A percentile compares a stretch with the other conserved stretches of the same genome.
These are phyloP conservation scores for Salix suchowensis DNA, from an alignment of 345 rosid species.

Conservation along the genomic window DNA sequence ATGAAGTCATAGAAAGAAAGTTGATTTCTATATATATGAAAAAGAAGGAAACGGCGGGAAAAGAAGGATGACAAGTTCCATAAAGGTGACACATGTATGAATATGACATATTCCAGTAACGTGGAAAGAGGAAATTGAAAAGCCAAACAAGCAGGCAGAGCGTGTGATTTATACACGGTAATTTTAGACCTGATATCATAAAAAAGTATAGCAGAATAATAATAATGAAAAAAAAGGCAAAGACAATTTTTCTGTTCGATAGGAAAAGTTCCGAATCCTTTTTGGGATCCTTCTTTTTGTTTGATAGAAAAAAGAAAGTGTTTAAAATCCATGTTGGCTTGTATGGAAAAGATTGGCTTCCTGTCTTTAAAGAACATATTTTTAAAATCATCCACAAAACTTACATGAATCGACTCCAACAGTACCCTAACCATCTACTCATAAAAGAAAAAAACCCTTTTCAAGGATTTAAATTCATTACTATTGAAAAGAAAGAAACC, in stretches of 20 bases:
- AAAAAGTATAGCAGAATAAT: neutral
- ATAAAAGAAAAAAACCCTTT: too few relatives aligned
- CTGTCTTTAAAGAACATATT: too few relatives aligned
- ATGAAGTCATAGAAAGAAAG: neutral
- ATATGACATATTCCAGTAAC: neutral
- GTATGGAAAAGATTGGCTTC: too few relatives aligned
- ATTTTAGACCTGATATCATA: neutral
- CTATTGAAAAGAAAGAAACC: too few relatives aligned
- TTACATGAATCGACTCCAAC: too few relatives aligned
- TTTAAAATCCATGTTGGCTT: neutral
- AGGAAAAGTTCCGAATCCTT: neutral
- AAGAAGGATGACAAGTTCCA: neutral
- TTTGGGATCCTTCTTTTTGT: neutral
- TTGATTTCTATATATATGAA: neutral
- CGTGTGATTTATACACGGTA: neutral
- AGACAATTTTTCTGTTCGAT: neutral
- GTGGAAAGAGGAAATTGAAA: neutral
- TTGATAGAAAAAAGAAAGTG: neutral
- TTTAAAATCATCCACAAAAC: too few relatives aligned
- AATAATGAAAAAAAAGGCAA: neutral
- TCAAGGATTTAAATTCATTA: too few relatives aligned
- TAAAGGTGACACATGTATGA: neutral
- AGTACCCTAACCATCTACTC: too few relatives aligned
- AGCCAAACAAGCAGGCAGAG: neutral
- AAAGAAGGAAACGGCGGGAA: neutral